Evolutionary conservation across 139 green algal genomes (phyloP), one percentile per base, ranked within the genome.

Genomic region (Micractinium conductrix): DNA sequence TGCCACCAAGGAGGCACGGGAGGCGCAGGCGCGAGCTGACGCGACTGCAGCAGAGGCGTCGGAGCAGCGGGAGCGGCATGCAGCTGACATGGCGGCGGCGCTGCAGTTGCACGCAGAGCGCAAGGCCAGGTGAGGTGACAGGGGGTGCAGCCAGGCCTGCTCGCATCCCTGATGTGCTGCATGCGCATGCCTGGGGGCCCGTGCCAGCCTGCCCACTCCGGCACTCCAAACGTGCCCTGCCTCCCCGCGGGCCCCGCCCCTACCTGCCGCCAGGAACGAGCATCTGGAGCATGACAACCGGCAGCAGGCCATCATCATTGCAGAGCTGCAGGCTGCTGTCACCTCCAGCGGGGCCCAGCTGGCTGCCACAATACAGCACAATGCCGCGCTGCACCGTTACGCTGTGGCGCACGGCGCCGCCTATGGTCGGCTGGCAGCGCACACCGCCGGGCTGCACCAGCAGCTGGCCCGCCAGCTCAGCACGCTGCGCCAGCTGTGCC

Each of bases 301-400:
- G 80, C 67, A 85, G 80, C 80, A 85, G 48, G 48, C 37, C 24
- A 71, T 70, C 26, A 5, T 79, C 44, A 78, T 85, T 53, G 68
- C 80, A 10, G 44, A 68, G 62, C 48, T 79, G 67, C 38, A 85
- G 12, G 68, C 28, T 6, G 14, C 28, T 7, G 37, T 17, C 24
- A 50, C n/a, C n/a, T 43, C 67, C 14, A 45, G 48, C 6, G 4
- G 19, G 2, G 48, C 67, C 3, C 45, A 48, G 45, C 69, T 79
- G 37, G 43, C 35, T 14, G 80, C 80, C 24, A 33, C 14, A 2
- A 45, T 44, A 48, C 45, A 71, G 67, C 80, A 69, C 26, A 43
- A 28, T 37, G 33, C 9, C 4, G 22, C 35, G 12, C 45, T 85
- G 68, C 80, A 70, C 40, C 80, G 68, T 43, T 78, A 65, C 17